These are phyloP conservation scores for Globisporangium uncinulatum DNA, from an alignment of 352 stramenopile genomes.

Conservation along the genomic window DNA sequence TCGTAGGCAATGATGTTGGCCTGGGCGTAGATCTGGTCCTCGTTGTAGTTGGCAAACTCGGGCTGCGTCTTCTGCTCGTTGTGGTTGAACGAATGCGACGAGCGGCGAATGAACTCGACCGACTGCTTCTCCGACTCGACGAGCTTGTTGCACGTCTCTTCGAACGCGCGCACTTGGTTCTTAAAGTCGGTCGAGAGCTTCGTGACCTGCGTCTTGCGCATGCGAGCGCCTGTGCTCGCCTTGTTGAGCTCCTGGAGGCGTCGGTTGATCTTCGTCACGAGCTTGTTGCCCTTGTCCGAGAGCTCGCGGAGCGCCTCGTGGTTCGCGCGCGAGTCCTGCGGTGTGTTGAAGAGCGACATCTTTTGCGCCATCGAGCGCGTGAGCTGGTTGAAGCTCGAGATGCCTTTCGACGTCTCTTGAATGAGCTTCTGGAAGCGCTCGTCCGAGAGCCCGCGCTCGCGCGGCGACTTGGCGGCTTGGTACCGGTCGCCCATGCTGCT, in stretches of 20 bases:
- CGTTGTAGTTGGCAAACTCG: constrained; percentile 77
- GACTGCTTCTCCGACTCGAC: constrained; percentile 68
- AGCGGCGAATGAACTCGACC: constrained; percentile 76
- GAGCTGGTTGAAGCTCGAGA: constrained; percentile 83
- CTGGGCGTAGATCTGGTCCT: constrained; percentile 86
- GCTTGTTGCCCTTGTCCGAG: constrained; percentile 78
- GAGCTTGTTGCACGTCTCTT: constrained; percentile 63
- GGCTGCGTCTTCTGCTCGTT: constrained; percentile 25
- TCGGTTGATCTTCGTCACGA: constrained; percentile 72
- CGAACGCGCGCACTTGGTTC: constrained; percentile 68
- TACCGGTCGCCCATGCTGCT: constrained; percentile 62
- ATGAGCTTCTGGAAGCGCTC: constrained; percentile 74
- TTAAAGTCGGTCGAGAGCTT: constrained; percentile 87
- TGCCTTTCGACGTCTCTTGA: constrained; percentile 78
- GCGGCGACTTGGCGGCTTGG: constrained; percentile 49
- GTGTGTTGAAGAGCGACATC: constrained; percentile 81
- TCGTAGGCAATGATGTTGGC: constrained; percentile 81
- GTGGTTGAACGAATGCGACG: constrained; percentile 61
- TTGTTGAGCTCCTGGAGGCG: constrained; percentile 75
- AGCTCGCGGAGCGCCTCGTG: constrained; percentile 78
- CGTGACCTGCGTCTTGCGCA: constrained; percentile 61
- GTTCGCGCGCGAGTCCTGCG: constrained; percentile 79
- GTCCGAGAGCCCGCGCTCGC: constrained; percentile 34
- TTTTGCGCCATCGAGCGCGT: constrained; percentile 83
- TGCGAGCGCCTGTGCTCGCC: constrained; percentile 35